Percentiles rank a stretch among this genome's conserved stretches.
phyloP scores from a whole-genome alignment of 306 rosid genomes.

The Mucuna pruriens region DNA sequence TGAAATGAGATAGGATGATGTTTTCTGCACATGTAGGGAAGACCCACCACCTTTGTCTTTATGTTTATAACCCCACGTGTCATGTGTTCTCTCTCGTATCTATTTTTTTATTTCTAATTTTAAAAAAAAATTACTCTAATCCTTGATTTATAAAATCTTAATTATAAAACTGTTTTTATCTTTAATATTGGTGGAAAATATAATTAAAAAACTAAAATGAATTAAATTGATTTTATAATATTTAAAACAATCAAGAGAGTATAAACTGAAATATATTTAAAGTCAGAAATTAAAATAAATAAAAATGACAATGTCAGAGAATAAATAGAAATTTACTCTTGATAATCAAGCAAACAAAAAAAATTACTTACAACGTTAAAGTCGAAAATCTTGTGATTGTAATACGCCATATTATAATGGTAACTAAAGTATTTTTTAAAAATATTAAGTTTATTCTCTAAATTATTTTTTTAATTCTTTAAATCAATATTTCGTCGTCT shows the following conservation, averaged over 20 bases:
- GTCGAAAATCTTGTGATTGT: neutral
- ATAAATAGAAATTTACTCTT: neutral
- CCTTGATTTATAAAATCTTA: neutral
- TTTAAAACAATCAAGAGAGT: too few species aligned
- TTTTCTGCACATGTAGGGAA: constrained; percentile 38
- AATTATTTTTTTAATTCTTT: neutral
- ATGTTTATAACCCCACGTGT: constrained; percentile 17
- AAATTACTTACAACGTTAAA: neutral
- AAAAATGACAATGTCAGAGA: too few species aligned
- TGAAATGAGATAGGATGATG: neutral
- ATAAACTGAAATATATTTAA: too few species aligned
- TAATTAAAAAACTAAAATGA: too few species aligned
- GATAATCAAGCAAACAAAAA: neutral
- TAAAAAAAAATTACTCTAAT: neutral
- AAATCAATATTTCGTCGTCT: neutral
- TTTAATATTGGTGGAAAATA: too few species aligned
- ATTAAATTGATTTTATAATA: too few species aligned
- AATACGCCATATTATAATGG: neutral
- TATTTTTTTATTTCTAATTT: neutral
- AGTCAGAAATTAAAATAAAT: too few species aligned
- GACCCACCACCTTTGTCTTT: constrained; percentile 44
- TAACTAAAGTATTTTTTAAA: neutral
- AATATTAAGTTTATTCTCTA: too few species aligned
- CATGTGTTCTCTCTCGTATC: neutral
- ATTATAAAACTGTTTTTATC: too few species aligned